These are phyloP conservation scores for Ocimum tenuiflorum DNA, from an alignment of 257 asterid species.

Conservation along the genomic window DNA sequence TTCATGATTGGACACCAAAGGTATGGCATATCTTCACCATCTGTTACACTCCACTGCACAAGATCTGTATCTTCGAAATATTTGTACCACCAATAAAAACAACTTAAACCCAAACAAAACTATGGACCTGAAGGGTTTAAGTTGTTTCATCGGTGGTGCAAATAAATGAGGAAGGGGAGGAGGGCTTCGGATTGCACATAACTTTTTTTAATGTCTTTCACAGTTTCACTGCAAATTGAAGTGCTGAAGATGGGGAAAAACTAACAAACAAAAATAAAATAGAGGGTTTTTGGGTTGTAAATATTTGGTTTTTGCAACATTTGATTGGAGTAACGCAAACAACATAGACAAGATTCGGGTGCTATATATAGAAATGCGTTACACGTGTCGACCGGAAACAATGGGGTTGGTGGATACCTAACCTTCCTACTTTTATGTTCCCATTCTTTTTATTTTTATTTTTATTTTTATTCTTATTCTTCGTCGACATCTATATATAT, in stretches of 20 bases:
- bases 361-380: background rate
- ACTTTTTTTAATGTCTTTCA: background rate
- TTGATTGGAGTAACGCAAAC: conserved; percentile 46
- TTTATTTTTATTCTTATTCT: background rate
- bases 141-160: conserved; percentile 32
- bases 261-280: background rate
- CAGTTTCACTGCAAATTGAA: conserved; percentile 1
- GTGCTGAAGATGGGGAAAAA: background rate
- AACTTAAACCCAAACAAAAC: too few relatives aligned
- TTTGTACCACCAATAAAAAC: too few relatives aligned
- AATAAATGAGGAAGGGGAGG: conserved; percentile 58
- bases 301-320: conserved; percentile 29
- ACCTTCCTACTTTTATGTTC: background rate
- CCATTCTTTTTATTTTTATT: background rate
- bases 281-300: conserved; percentile 18
- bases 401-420: background rate
- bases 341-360: conserved; percentile 33
- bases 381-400: conserved; percentile 38
- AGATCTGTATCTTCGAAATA: too few relatives aligned
- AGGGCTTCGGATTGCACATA: conserved; percentile 75
- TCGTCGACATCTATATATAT: too few relatives aligned
- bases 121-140: too few relatives aligned
- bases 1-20: too few relatives aligned
- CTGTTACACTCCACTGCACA: too few relatives aligned
- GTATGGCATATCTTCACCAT: too few relatives aligned